Evolutionary conservation across 1,284 basidiomycete species (phyloP).

Genomic region (Fomitopsis palustris): DNA sequence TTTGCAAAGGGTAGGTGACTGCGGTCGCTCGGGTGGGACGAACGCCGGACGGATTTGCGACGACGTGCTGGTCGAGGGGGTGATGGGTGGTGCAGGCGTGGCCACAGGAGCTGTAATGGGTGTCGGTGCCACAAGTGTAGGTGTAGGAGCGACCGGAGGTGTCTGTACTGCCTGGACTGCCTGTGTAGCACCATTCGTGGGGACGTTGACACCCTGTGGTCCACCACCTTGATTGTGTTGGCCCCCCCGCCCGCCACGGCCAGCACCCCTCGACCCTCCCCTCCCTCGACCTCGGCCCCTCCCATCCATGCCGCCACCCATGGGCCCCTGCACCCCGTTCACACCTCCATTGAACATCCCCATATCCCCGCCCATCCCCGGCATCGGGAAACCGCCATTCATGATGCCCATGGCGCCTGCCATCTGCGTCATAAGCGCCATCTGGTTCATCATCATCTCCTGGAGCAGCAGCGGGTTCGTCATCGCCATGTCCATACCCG

Average conservation of each 20-base stretch:
- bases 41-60: slow-evolving; percentile 41
- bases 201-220: slow-evolving; percentile 1
- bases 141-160: slow-evolving; percentile 13
- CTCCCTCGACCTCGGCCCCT: slow-evolving; percentile 36
- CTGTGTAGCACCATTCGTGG: slow-evolving; percentile 10
- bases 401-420: slow-evolving; percentile 68
- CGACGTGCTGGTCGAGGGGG: slow-evolving; percentile 22
- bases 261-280: slow-evolving; percentile 29
- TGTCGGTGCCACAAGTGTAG: slow-evolving; percentile 34
- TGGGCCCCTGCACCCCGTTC: slow-evolving; percentile 33
- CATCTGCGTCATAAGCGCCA: slow-evolving; percentile 84
- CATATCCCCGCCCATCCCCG: slow-evolving; percentile 52
- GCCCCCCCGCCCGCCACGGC: slow-evolving; percentile 31
- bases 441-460: slow-evolving; percentile 84
- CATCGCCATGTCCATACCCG: slow-evolving; percentile 62
- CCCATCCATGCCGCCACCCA: slow-evolving; percentile 23
- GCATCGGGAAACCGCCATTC: slow-evolving; percentile 53
- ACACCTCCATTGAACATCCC: slow-evolving; percentile 43
- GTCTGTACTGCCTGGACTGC: slow-evolving; percentile 13
- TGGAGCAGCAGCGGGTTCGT: slow-evolving; percentile 70
- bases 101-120: slow-evolving; percentile 32
- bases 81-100: slow-evolving; percentile 24
- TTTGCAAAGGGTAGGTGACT: slow-evolving; percentile 87
- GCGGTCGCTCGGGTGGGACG: slow-evolving; percentile 68
- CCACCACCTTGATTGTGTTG: slow-evolving; percentile 16